These are phyloP conservation scores for Ballota nigra DNA, from an alignment of 257 asterid genomes.

Conservation along the genomic window DNA sequence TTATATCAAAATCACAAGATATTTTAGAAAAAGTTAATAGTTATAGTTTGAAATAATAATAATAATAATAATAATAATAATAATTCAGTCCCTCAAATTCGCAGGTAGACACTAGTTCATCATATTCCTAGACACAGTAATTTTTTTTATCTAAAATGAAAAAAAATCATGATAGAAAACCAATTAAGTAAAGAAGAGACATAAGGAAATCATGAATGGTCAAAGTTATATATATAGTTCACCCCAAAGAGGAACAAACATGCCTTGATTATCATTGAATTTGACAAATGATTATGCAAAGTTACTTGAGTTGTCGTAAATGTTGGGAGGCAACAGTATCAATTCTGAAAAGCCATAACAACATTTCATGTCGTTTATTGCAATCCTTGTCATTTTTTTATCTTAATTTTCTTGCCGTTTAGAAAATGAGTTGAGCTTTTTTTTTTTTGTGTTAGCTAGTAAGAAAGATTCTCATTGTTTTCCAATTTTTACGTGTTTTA, in stretches of 20 bases:
- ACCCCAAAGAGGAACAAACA: constrained; percentile 22
- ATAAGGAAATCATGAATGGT: constrained; percentile 22
- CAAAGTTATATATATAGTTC: constrained; percentile 20
- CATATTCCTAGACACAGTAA: no score
- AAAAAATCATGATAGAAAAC: not conserved
- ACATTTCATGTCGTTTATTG: constrained; percentile 27
- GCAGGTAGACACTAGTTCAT: no score
- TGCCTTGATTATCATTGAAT: constrained; percentile 29
- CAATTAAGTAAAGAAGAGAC: constrained; percentile 16
- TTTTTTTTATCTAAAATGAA: no score
- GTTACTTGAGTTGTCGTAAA: constrained; percentile 37
- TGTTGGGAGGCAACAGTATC: constrained; percentile 37
- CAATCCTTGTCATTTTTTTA: constrained; percentile 27
- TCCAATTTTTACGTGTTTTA: not conserved
- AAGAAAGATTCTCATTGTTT: constrained; percentile 10
- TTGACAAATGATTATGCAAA: constrained; percentile 28
- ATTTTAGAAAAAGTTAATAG: no score
- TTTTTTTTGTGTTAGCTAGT: constrained; percentile 10
- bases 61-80: no score
- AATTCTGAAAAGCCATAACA: not conserved
- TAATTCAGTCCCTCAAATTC: no score
- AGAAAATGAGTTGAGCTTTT: not conserved
- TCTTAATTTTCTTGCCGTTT: constrained; percentile 6
- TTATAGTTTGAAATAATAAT: no score
- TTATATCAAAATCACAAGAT: no score